Evolutionary conservation across 2,329 filamentous ascomycete genomes (phyloP), one percentile per base, ranked within the genome.

Genomic region (Teratosphaeria epicoccoides): DNA sequence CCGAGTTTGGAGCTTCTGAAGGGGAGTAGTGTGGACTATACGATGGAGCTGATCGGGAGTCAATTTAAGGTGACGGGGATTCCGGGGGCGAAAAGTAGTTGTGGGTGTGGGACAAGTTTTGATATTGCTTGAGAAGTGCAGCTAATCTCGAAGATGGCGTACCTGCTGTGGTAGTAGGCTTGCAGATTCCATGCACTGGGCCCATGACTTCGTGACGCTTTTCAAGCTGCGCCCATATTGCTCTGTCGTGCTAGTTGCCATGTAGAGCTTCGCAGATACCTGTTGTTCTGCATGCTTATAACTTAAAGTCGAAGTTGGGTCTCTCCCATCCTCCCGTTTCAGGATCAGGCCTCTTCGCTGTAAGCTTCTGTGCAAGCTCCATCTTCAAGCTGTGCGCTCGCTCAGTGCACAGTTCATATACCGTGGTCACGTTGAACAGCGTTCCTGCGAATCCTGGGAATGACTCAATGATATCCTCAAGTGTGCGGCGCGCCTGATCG

Each of bases 41-140:
- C 90, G 0, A 93, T 87, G 79, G 93, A 97, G 73, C 74, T 98
- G 71, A 96, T 96, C 65, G 86, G 86, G 24, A 88, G 84, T 63
- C 90, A 97, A 72, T 98, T 98, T 71, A 95, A 95, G 76, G 89
- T 98, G 64, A 84, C 88, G 55, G 90, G 95, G 62, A 98, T 97
- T 65, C 93, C 93, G 0, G 76, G 82, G 40, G 93, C 93, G 4
- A 88, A 86, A 52, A 97, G 90, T 70, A 95, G 87, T 68, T 98
- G 93, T 73, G 93, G 93, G 1, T 98, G 93, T 70, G 93, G 93
- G 6, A 96, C 91, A 14, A 97, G 91, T 67, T 98, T 98, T 70
- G 93, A 97, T 71, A 88, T 97, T 74, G 64, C 79, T 24, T 56
- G 50, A 52, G 2, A 40, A 7, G 2, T 40, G 33, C 33, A 40